These are phyloP conservation scores for Jimgerdemannia lactiflua DNA, from an alignment of 192 early-diverging fungal species.

Conservation along the genomic window DNA sequence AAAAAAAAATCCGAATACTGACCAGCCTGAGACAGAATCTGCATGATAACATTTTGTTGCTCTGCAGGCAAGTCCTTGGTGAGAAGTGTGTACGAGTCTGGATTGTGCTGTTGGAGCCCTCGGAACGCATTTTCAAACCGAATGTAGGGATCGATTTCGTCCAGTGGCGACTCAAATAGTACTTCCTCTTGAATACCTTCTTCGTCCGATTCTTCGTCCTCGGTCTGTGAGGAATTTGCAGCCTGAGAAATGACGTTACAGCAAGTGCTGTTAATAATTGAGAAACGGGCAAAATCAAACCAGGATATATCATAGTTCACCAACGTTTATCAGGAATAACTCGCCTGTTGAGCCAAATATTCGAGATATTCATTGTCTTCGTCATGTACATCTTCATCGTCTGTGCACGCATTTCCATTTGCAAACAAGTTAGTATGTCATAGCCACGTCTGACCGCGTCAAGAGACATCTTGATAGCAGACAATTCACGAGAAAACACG, in stretches of 20 bases:
- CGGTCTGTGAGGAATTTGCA: conserved; percentile 5
- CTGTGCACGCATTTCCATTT: neutral
- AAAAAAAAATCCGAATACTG: conserved; percentile 1
- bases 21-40: conserved; percentile 42
- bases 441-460: neutral
- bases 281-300: no score
- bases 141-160: conserved; percentile 71
- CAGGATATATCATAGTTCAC: neutral
- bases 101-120: conserved; percentile 53
- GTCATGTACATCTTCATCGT: conserved; percentile 59
- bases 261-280: conserved; percentile 13
- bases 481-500: conserved; percentile 1
- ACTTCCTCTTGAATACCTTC: conserved; percentile 74
- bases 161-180: conserved; percentile 75
- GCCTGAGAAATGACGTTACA: conserved; percentile 16
- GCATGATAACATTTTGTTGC: conserved; percentile 47
- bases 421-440: no score
- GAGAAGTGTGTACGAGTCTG: conserved; percentile 48
- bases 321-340: neutral
- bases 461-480: neutral
- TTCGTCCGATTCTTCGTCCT: conserved; percentile 62
- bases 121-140: conserved; percentile 67
- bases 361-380: conserved; percentile 60
- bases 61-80: conserved; percentile 52
- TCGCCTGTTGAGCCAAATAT: conserved; percentile 53